Evolutionary conservation across 176 grass and related monocot genomes (phyloP), one percentile per base, ranked within the genome.

Genomic region (Carex kokanica): DNA sequence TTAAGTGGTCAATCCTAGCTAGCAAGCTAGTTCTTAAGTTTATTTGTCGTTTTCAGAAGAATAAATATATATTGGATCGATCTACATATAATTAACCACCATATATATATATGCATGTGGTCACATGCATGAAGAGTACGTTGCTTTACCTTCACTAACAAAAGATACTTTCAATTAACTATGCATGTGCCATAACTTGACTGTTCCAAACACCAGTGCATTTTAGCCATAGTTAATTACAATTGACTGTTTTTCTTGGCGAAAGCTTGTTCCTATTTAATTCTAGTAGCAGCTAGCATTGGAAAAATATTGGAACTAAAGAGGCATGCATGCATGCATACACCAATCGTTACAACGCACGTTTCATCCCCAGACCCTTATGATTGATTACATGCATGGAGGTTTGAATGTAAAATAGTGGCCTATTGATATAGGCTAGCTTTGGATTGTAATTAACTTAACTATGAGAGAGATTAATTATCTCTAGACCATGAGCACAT

Each of bases 61-160:
- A 55, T n/a, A 75, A 31, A 25, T 75, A 21, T 52, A 75, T 75
- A 25, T 75, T 27, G 72, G 71, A 75, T 75, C 71, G 71, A 75
- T 75, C 71, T 75, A 75, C 12, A 53, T 75, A 53, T 49, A 24
- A 1, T 2, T 43, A 43, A 27, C 72, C 47, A 82, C 60, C 79
- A 82, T n/a, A n/a, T n/a, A n/a, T n/a, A n/a, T n/a, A n/a, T n/a
- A n/a, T n/a, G n/a, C n/a, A n/a, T 82, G 79, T 82, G 79, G 60
- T 82, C 79, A 82, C 79, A 82, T 82, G 79, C 79, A 82, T 82
- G 79, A 82, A 62, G 60, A 66, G 79, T 49, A n/a, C n/a, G n/a
- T 49, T 40, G 60, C 60, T 61, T 82, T 65, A 82, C 65, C 60
- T 66, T 51, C 79, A 25, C 59, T 66, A 75, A 82, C 79, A 82